Percentiles rank a stretch among this genome's conserved stretches.
phyloP scores from a whole-genome alignment of 495 filamentous ascomycete genomes.

The Penicillium roqueforti region DNA sequence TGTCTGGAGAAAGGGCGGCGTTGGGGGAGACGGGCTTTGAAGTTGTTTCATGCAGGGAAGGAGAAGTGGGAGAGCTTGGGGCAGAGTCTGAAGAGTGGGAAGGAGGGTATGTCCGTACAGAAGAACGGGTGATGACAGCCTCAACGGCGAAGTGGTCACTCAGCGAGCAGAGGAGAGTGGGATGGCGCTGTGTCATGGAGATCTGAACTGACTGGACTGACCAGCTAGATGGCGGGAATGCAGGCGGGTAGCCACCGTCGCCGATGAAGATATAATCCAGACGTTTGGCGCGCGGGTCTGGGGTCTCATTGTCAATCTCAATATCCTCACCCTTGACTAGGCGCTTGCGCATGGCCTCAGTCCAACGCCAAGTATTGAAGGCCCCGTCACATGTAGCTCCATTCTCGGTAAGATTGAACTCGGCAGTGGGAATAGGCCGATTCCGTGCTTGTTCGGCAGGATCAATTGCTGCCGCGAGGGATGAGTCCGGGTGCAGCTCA shows the following conservation, averaged over 20 bases:
- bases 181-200: constrained; percentile 80
- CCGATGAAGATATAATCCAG: constrained; percentile 93
- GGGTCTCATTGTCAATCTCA: constrained; percentile 51
- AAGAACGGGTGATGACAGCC: constrained; percentile 36
- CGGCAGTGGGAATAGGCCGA: constrained; percentile 58
- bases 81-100: neutral
- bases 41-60: constrained; percentile 16
- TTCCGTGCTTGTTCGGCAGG: constrained; percentile 51
- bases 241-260: constrained; percentile 34
- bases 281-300: constrained; percentile 72
- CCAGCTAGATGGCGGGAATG: constrained; percentile 49
- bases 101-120: neutral
- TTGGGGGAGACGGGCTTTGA: constrained; percentile 24
- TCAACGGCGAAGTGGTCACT: constrained; percentile 89
- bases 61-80: constrained; percentile 2
- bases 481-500: constrained; percentile 72
- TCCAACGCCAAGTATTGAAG: constrained; percentile 93
- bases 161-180: constrained; percentile 72
- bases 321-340: constrained; percentile 57
- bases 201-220: constrained; percentile 62
- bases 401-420: constrained; percentile 71
- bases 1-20: constrained; percentile 42
- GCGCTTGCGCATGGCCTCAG: constrained; percentile 54
- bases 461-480: constrained; percentile 64
- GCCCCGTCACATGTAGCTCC: constrained; percentile 83